Conservation (phyloP, 169 alveolate species). For the Ichthyophthirius multifiliis region DNA sequence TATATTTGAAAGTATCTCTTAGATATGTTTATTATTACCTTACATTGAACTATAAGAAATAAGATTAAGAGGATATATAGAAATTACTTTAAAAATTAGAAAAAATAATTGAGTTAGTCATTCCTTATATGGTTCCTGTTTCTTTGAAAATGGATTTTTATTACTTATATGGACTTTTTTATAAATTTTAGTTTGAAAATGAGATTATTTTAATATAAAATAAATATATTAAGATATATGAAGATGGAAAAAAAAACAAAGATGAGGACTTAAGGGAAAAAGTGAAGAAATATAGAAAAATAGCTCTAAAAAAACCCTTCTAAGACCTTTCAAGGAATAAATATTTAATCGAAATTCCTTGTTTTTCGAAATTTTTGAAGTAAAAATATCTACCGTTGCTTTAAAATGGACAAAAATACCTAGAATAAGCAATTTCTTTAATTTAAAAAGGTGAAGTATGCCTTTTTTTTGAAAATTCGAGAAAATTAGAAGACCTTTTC, state of each 20-base stretch:
- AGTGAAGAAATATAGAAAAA: constrained; percentile 6
- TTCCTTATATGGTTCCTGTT: neutral
- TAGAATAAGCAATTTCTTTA: constrained; percentile 1
- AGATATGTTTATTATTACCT: neutral
- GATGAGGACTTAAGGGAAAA: neutral
- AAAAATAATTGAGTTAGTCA: neutral
- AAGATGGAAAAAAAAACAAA: neutral
- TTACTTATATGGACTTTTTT: neutral
- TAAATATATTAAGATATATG: neutral
- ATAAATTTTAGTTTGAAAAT: neutral
- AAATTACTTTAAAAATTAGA: neutral
- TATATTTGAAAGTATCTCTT: neutral
- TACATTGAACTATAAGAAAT: neutral
- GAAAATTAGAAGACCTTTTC: constrained; percentile 5
- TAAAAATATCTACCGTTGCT: neutral
- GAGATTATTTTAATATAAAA: neutral
- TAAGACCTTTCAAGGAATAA: neutral
- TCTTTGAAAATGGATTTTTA: neutral
- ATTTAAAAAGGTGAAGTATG: neutral
- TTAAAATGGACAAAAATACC: neutral
- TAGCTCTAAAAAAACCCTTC: neutral
- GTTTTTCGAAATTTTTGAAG: neutral
- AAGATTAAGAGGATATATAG: neutral
- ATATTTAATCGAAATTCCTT: constrained; percentile 1
- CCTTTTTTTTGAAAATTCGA: neutral